Evolutionary conservation across 2,329 filamentous ascomycete species (phyloP), one percentile per base, ranked within the genome.

Genomic region (Clonostachys sp.): DNA sequence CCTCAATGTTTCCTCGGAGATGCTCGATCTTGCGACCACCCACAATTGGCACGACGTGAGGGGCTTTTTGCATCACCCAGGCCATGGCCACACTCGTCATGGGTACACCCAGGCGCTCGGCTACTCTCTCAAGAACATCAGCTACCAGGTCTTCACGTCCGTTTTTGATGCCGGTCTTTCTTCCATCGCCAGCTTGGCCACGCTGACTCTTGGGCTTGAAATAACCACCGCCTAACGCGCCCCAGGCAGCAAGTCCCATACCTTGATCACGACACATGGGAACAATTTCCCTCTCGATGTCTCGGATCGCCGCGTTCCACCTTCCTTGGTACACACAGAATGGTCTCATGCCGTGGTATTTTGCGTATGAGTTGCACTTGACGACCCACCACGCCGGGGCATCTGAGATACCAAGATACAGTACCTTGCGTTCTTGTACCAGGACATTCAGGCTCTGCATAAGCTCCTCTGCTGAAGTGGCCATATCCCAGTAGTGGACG

Each of bases 21-120:
- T 86, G 81, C 47, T 81, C 75, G 17, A 84, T 61, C 55, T 80
- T 84, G 5, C 81, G 68, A 0, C 78, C 78, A 5, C 81, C 82
- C 9, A 83, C 67, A 36, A 85, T 77, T 0, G 82, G 82, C 56
- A 82, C 82, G 8, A 84, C 74, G 54, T 83, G 75, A 0, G 79
- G 73, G 1, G 78, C 68, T 61, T 84, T 83, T 39, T 74, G 68
- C 66, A 82, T 70, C 3, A 84, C 73, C 52, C 84, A 85, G 1
- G 82, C 81, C 12, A 86, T 60, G 3, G 81, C 80, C 3, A 57
- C 46, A 45, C 50, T 55, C 13, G 52, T 51, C n/a, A 50, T 47
- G 12, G 48, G 44, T 3, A 49, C 46, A 17, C 44, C 2, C 16
- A 14, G 10, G 12, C 33, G 17, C 14, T 34, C 36, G 3, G 52